Base-by-base conservation (phyloP, 108 stramenopile genomes). In the Conticribra guillardii region DNA sequence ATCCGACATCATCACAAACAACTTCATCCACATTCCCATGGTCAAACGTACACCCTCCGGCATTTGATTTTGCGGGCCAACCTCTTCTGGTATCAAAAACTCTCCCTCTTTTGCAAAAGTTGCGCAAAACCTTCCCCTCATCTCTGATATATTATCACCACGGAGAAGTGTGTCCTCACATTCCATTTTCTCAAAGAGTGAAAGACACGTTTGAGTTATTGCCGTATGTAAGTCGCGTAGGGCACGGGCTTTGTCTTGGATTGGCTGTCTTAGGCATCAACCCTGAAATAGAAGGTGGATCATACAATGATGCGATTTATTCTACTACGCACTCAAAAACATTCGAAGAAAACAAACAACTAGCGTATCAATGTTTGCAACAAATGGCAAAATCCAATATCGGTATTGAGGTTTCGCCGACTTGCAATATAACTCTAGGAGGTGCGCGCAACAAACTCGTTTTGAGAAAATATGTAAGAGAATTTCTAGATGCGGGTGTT, bases 11-110 rank as follows among this genome's bases (percentile, higher is more conserved):
- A 31, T 54, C 26, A 19, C 44, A 18, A 21, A 69, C 4, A 23
- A 2, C 1, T 1, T 21, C 56, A 27, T 18, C 28, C 7, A 8
- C 21, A 30, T 53, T n/a, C 30, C 54, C 56, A 3, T 29, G 23
- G 64, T n/a, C 2, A 17, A 49, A 16, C 23, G 32, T 2, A 1
- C 33, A 67, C 11, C 65, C 28, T 26, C 65, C 51, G 29, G 54
- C 65, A 57, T 73, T 73, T 66, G 71, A 73, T 30, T 73, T 73
- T 45, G 71, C 71, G 5, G 71, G 71, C 0, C 64, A 67, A 23
- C 71, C 71, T 44, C 55, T 73, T 18, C 54, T 53, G 19, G 7
- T 64, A 0, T 15, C 23, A 23, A 17, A 67, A 67, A 67, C 64
- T 30, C 64, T 66, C 1, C 53, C 64, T 3, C 65, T 73, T 30